phyloP scores from a whole-genome alignment of 2,329 filamentous ascomycete genomes.

The Pseudonectria foliicola region DNA sequence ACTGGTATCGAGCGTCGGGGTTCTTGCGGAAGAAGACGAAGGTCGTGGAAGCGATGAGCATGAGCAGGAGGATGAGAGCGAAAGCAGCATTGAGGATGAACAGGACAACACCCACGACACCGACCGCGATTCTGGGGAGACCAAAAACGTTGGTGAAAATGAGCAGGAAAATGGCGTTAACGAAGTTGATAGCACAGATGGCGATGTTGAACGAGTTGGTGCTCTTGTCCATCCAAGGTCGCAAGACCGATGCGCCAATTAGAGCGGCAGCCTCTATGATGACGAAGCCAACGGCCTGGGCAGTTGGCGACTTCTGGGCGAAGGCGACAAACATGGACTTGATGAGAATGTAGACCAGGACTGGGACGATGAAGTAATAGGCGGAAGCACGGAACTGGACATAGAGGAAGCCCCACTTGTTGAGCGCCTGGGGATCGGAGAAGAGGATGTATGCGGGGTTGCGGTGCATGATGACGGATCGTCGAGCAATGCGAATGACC shows the following conservation, averaged over 20 bases:
- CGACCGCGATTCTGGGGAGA: slow-evolving; percentile 74
- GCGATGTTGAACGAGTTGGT: slow-evolving; percentile 95
- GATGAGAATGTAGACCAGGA: slow-evolving; percentile 70
- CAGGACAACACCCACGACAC: slow-evolving; percentile 82
- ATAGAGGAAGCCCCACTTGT: slow-evolving; percentile 98
- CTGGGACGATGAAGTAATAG: slow-evolving; percentile 87
- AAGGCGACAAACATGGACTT: slow-evolving; percentile 88
- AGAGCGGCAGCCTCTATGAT: slow-evolving; percentile 75
- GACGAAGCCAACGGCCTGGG: slow-evolving; percentile 75
- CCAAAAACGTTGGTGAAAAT: slow-evolving; percentile 85
- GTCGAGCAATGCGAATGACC: slow-evolving; percentile 81
- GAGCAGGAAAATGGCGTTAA: slow-evolving; percentile 83
- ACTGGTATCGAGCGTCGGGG: slow-evolving; percentile 89
- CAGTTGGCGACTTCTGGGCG: slow-evolving; percentile 60
- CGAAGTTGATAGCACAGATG: slow-evolving; percentile 82
- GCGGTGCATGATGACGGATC: slow-evolving; percentile 85
- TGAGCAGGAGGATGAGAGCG: slow-evolving; percentile 71
- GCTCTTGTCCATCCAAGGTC: slow-evolving; percentile 98
- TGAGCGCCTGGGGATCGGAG: slow-evolving; percentile 85
- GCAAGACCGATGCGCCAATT: slow-evolving; percentile 69
- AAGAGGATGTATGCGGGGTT: slow-evolving; percentile 97
- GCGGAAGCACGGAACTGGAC: slow-evolving; percentile 93
- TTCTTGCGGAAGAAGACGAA: slow-evolving; percentile 84
- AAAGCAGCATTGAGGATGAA: slow-evolving; percentile 84
- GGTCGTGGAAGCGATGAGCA: slow-evolving; percentile 57